Base-by-base conservation (phyloP, 768 basidiomycete genomes). In the Xerocomus potaroensis region DNA sequence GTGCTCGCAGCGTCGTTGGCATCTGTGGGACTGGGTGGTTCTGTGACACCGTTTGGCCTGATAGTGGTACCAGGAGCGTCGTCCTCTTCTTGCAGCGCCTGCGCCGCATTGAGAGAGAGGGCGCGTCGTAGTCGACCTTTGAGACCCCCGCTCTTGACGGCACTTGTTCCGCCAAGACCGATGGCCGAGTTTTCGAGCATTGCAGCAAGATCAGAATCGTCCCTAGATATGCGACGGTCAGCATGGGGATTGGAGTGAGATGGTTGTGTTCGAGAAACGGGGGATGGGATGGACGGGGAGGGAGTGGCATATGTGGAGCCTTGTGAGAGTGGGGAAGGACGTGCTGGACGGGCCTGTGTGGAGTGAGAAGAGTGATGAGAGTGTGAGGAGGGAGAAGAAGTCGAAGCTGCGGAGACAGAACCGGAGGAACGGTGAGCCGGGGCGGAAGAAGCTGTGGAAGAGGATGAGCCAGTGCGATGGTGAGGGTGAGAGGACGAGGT, bases 51-150 rank as follows among this genome's bases (percentile, higher is more conserved):
- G 60, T 69, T 67, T 23, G 45, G 43, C 27, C 51, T 55, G 60
- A 64, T 8, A n/a, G n/a, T n/a, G n/a, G n/a, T n/a, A n/a, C n/a
- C n/a, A 9, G 41, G 10, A 1, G 60, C 33, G 5, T 57, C 53
- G 18, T 66, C 69, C 26, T 74, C 77, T 34, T 77, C 74, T 53
- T 76, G 73, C 44, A 90, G 72, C 5, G 79, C 68, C 49, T 75
- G 69, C 29, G 68, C 66, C 8, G 82, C 78, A 51, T 81, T 83
- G 55, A 87, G 75, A 1, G 80, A 81, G 19, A 89, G 72, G 4
- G 84, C 88, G 23, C 87, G 80, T 33, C 86, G 80, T 32, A 91
- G 72, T 47, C 81, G 79, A 55, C 80, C 83, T 62, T 91, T 92
- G 53, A 94, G 72, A 0, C 91, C 91, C 12, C 79, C 76, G 47